Percentiles rank a stretch among this genome's conserved stretches.
These are phyloP conservation scores for Eleusine indica DNA, from an alignment of 176 grass and related monocot genomes.

Conservation along the genomic window DNA sequence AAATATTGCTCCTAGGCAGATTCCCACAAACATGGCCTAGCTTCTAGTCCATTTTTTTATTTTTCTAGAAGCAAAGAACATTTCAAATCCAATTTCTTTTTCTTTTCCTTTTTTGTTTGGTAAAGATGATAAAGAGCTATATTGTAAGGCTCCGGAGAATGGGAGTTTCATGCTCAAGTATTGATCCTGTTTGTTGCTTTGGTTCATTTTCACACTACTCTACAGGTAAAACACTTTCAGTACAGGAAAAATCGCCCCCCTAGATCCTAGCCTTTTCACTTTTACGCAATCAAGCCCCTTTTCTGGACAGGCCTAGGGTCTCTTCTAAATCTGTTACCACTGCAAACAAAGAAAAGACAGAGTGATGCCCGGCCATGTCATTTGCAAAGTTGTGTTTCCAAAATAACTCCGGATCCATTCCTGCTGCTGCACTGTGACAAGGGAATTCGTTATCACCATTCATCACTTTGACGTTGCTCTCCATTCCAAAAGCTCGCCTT, in stretches of 20 bases:
- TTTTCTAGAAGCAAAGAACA: background rate
- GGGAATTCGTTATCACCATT: constrained; percentile 40
- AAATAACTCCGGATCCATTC: constrained; percentile 17
- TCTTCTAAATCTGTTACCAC: constrained; percentile 12
- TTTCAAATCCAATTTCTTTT: background rate
- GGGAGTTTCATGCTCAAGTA: background rate
- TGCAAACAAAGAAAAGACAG: background rate
- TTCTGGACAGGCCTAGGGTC: constrained; percentile 35
- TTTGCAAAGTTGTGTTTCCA: constrained; percentile 31
- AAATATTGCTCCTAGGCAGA: constrained; percentile 47
- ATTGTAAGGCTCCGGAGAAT: background rate
- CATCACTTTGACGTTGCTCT: constrained; percentile 35
- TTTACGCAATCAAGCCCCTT: constrained; percentile 3
- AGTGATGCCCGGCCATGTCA: constrained; percentile 19
- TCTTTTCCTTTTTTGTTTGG: background rate
- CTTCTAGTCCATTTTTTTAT: constrained; percentile 24
- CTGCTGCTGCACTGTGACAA: constrained; percentile 21
- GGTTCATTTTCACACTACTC: background rate
- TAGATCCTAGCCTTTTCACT: constrained; percentile 36
- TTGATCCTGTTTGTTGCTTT: background rate
- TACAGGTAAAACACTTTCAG: constrained; percentile 1
- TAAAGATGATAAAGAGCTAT: background rate
- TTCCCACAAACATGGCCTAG: constrained; percentile 43
- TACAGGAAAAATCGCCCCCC: constrained; percentile 28
- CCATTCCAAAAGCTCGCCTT: constrained; percentile 39